Conservation (phyloP, 2,329 filamentous ascomycete genomes). For the Pseudocercospora crystallina region DNA sequence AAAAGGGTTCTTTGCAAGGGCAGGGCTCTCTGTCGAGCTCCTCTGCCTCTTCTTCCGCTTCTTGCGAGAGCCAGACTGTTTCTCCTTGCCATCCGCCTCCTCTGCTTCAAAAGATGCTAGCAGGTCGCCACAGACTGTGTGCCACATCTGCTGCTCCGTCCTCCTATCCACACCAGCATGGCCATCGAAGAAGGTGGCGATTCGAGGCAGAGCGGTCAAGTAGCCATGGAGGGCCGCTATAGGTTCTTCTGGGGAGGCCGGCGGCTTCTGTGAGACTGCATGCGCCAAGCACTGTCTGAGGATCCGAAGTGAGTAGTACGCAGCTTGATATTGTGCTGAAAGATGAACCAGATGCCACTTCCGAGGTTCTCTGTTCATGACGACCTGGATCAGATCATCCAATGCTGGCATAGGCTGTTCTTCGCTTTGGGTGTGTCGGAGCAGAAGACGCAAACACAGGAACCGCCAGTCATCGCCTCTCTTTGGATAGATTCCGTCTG, state of each 20-base stretch:
- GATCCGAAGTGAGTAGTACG: constrained; percentile 45
- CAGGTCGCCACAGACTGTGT: constrained; percentile 3
- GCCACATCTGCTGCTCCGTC: constrained; percentile 18
- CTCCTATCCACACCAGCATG: background rate
- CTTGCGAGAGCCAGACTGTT: constrained; percentile 57
- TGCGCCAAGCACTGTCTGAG: constrained; percentile 38
- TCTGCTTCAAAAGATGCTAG: constrained; percentile 5
- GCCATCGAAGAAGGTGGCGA: constrained; percentile 21
- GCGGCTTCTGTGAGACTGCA: constrained; percentile 39
- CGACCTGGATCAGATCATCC: constrained; percentile 21
- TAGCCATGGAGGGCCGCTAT: constrained; percentile 9
- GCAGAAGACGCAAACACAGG: constrained; percentile 20
- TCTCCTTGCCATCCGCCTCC: constrained; percentile 1
- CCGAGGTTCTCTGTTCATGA: constrained; percentile 36
- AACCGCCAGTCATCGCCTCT: constrained; percentile 21
- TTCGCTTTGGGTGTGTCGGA: constrained; percentile 15
- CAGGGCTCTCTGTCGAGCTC: constrained; percentile 1
- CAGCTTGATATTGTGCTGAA: constrained; percentile 42
- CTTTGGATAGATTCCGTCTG: background rate
- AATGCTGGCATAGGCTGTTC: constrained; percentile 19
- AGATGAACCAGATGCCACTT: constrained; percentile 42
- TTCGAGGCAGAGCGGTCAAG: constrained; percentile 21
- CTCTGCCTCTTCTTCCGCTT: constrained; percentile 73
- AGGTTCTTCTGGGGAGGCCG: constrained; percentile 37
- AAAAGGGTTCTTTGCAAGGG: constrained; percentile 18